Percentiles rank a stretch among this genome's conserved stretches.
Conservation (phyloP, 2,329 filamentous ascomycete genomes). For the Magnaporthiopsis poae region DNA sequence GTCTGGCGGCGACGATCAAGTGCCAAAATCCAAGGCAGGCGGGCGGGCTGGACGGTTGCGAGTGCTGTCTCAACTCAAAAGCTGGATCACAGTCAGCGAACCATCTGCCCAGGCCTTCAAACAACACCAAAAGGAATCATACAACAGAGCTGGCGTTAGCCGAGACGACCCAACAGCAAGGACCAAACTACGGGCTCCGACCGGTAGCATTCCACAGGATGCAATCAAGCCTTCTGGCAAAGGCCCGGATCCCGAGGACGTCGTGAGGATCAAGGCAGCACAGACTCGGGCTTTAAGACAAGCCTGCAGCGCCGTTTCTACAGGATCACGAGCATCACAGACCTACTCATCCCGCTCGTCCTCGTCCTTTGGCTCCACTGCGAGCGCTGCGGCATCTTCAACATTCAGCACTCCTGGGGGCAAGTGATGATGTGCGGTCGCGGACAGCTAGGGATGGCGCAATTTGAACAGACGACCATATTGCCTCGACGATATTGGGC, state of each 20-base stretch:
- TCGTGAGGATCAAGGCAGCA: slow-evolving; percentile 25
- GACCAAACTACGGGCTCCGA: slow-evolving; percentile 36
- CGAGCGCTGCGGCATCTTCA: not conserved
- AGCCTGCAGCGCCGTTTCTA: slow-evolving; percentile 1
- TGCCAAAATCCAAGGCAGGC: not conserved
- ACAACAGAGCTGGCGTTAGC: slow-evolving; percentile 33
- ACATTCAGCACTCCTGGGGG: not conserved
- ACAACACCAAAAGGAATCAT: slow-evolving; percentile 33
- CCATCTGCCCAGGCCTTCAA: slow-evolving; percentile 40
- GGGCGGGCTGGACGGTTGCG: not conserved
- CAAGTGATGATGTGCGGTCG: not conserved
- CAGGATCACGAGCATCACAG: not conserved
- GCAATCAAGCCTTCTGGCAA: slow-evolving; percentile 34
- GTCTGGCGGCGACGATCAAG: too few species aligned
- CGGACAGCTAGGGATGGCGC: not conserved
- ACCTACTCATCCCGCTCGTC: slow-evolving; percentile 1
- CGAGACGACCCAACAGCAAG: slow-evolving; percentile 33
- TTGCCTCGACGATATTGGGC: too few species aligned
- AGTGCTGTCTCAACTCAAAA: slow-evolving; percentile 34
- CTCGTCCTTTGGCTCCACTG: not conserved
- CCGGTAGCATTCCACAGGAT: slow-evolving; percentile 33
- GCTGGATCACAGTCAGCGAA: slow-evolving; percentile 39
- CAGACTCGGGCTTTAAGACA: slow-evolving; percentile 19
- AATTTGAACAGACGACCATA: too few species aligned
- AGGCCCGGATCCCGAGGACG: slow-evolving; percentile 37